A percentile compares a stretch with the other conserved stretches of the same genome.
Conservation (phyloP, 1,284 basidiomycete species). For the Rhodotorula mucilaginosa region DNA sequence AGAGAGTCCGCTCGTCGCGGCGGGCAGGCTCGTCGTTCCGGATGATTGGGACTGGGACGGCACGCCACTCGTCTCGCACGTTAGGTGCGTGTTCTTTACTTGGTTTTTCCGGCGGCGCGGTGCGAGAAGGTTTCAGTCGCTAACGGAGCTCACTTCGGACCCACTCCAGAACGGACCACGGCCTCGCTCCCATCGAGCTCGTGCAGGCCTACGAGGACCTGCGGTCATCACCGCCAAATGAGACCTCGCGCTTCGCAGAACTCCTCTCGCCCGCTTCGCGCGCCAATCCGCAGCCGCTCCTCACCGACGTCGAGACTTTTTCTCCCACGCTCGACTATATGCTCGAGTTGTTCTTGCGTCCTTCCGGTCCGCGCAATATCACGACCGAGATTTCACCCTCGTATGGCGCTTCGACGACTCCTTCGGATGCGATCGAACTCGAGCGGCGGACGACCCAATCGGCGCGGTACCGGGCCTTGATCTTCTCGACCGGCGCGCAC, state of each 20-base stretch:
- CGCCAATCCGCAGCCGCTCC: not conserved
- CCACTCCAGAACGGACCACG: slow-evolving; percentile 8
- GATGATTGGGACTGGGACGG: not conserved
- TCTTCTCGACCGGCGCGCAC: slow-evolving; percentile 17
- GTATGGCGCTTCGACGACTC: not conserved
- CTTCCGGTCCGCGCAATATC: not conserved
- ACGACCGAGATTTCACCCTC: slow-evolving; percentile 8
- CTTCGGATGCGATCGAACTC: not conserved
- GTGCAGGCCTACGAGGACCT: not conserved
- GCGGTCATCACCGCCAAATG: not conserved
- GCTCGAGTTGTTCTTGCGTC: slow-evolving; percentile 12
- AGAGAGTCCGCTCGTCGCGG: not conserved
- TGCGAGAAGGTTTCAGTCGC: too few species aligned
- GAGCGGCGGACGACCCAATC: not conserved
- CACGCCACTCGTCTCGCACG: slow-evolving; percentile 5
- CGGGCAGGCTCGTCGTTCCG: not conserved
- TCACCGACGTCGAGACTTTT: slow-evolving; percentile 6
- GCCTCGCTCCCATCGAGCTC: slow-evolving; percentile 6
- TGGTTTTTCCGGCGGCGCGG: not conserved
- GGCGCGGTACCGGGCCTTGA: slow-evolving; percentile 5
- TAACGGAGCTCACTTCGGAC: too few species aligned
- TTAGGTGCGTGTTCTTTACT: not conserved
- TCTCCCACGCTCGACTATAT: slow-evolving; percentile 3
- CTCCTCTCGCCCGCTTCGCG: not conserved
- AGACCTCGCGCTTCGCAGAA: not conserved